Evolutionary conservation across 2,329 filamentous ascomycete species (phyloP).

Genomic region (Ophiostoma sp.): DNA sequence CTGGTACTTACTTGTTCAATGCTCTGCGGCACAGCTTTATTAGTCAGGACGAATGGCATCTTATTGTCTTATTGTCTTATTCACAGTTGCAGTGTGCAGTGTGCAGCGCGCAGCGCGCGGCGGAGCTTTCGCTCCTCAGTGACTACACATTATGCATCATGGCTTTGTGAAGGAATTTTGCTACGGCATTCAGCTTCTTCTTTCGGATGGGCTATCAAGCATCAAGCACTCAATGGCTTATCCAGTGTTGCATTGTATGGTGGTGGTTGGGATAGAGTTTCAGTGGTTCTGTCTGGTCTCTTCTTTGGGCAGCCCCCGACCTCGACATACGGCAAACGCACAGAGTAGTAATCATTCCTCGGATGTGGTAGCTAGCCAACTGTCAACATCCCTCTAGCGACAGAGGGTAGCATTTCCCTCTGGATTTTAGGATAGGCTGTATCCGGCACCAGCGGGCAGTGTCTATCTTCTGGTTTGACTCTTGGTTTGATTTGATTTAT

Average conservation of each 20-base stretch:
- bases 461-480: not conserved
- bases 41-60: not conserved
- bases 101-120: not conserved
- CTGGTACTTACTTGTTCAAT: not conserved
- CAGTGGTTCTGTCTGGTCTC: not conserved
- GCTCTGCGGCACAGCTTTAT: constrained; percentile 1
- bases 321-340: not conserved
- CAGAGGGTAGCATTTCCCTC: not conserved
- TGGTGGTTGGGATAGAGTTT: not conserved
- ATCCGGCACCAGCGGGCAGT: constrained; percentile 6
- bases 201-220: not conserved
- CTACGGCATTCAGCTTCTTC: not conserved
- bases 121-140: not conserved
- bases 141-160: not conserved
- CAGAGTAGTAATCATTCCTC: not conserved
- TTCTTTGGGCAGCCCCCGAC: not conserved
- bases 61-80: no score
- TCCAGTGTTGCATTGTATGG: not conserved
- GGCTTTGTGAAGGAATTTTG: not conserved
- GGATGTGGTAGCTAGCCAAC: not conserved
- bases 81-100: no score
- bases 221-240: not conserved
- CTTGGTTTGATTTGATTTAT: not conserved
- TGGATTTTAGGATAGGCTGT: not conserved
- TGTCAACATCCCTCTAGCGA: not conserved